Evolutionary conservation across 192 early-diverging fungal species (phyloP).

Genomic region (Allomyces arbusculus): DNA sequence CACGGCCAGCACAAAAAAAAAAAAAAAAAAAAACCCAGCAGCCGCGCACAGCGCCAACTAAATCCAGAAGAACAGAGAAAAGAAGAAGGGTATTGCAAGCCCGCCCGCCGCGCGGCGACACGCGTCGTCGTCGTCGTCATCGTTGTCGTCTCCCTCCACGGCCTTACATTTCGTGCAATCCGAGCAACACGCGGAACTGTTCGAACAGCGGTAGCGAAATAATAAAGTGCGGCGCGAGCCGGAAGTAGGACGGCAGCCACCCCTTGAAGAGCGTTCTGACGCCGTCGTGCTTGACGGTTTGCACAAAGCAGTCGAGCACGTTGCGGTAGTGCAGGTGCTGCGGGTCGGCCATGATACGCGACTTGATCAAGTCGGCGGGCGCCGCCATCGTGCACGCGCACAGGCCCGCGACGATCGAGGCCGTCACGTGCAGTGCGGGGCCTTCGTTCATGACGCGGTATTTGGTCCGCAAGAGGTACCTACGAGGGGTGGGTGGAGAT

Average conservation of each 20-base stretch:
- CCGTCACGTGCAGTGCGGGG: neutral
- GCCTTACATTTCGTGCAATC: neutral
- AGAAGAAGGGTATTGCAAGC: no score
- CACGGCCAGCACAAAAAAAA: no score
- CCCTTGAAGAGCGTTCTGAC: constrained; percentile 53
- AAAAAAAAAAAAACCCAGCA: no score
- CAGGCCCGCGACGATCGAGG: constrained; percentile 23
- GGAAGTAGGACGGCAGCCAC: constrained; percentile 60
- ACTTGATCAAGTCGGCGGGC: constrained; percentile 66
- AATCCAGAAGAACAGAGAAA: no score
- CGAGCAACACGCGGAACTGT: constrained; percentile 20
- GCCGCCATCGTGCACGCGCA: constrained; percentile 56
- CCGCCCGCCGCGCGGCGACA: no score
- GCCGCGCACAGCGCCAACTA: no score
- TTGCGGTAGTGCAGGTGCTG: constrained; percentile 17
- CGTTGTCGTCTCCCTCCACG: no score
- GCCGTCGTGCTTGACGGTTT: constrained; percentile 47
- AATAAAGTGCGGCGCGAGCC: constrained; percentile 67
- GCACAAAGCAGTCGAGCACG: constrained; percentile 8
- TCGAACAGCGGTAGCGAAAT: constrained; percentile 68
- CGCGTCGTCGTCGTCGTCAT: no score
- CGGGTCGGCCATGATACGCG: constrained; percentile 57
- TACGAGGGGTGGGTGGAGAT: no score
- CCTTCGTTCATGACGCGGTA: neutral
- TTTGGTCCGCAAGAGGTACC: no score